A percentile compares a stretch with the other conserved stretches of the same genome.
phyloP scores from a whole-genome alignment of 2,329 filamentous ascomycete species.

The Sclerotinia minor region DNA sequence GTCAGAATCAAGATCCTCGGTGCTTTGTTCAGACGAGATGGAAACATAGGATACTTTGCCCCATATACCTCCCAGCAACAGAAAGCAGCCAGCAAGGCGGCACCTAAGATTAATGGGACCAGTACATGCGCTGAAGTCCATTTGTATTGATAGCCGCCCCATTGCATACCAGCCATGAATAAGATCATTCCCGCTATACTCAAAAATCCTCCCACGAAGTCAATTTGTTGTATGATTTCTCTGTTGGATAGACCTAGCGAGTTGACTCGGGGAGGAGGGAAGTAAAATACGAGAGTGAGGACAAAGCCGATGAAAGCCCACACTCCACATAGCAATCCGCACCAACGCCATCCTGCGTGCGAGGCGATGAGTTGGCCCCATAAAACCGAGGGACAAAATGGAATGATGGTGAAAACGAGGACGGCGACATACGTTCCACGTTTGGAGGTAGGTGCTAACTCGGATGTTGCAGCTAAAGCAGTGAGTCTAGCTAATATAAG shows the following conservation, averaged over 20 bases:
- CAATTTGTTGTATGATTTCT: slow-evolving; percentile 49
- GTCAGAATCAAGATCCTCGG: slow-evolving; percentile 53
- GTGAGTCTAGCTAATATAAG: slow-evolving; percentile 56
- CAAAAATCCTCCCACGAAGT: slow-evolving; percentile 53
- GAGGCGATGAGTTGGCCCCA: slow-evolving; percentile 57
- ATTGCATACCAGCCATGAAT: slow-evolving; percentile 53
- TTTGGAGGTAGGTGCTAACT: slow-evolving; percentile 66
- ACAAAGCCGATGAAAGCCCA: slow-evolving; percentile 55
- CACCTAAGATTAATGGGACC: slow-evolving; percentile 53
- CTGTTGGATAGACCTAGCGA: slow-evolving; percentile 43
- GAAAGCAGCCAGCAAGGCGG: slow-evolving; percentile 49
- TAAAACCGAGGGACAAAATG: slow-evolving; percentile 61
- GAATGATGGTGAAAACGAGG: slow-evolving; percentile 60
- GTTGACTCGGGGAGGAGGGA: slow-evolving; percentile 51
- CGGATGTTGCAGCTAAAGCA: slow-evolving; percentile 65
- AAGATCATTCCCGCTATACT: slow-evolving; percentile 51
- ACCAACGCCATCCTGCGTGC: slow-evolving; percentile 53
- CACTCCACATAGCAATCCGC: slow-evolving; percentile 54
- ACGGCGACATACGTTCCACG: slow-evolving; percentile 61
- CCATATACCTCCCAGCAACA: slow-evolving; percentile 55
- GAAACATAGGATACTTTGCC: slow-evolving; percentile 48
- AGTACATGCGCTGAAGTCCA: slow-evolving; percentile 59
- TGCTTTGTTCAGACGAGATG: slow-evolving; percentile 56
- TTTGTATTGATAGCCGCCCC: slow-evolving; percentile 58
- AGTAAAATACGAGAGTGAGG: slow-evolving; percentile 53